Evolutionary conservation across 805 yeast species (phyloP).

Genomic region (Komagataella ulmi): DNA sequence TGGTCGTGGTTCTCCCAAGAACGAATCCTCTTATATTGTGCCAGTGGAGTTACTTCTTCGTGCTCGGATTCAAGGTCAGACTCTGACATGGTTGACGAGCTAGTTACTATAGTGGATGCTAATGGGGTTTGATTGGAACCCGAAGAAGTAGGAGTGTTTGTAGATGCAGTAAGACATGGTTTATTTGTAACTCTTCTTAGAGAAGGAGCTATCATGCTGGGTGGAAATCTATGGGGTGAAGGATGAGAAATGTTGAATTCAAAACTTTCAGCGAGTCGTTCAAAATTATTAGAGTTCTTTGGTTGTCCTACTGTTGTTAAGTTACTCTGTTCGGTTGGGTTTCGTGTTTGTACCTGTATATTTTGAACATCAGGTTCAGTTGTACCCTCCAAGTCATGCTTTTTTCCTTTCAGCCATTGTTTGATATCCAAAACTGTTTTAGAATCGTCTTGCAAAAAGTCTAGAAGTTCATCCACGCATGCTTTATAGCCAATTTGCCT

Average conservation of each 20-base stretch:
- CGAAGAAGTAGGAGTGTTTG: not conserved
- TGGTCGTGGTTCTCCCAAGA: not conserved
- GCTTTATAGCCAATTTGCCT: constrained; percentile 47
- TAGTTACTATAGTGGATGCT: not conserved
- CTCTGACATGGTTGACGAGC: not conserved
- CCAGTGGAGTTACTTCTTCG: not conserved
- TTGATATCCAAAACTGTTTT: constrained; percentile 24
- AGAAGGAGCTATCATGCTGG: constrained; percentile 5
- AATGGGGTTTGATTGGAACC: not conserved
- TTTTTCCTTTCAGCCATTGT: constrained; percentile 36
- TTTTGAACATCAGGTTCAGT: not conserved
- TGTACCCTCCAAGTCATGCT: constrained; percentile 22
- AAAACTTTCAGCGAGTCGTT: not conserved
- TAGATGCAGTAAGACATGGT: not conserved
- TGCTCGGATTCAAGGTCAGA: not conserved
- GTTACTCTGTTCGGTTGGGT: not conserved
- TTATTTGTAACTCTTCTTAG: not conserved
- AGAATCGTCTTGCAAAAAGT: constrained; percentile 22
- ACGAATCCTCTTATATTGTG: not conserved
- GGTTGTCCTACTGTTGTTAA: not conserved
- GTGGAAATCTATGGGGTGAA: constrained; percentile 5
- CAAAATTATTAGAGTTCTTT: not conserved
- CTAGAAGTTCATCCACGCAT: constrained; percentile 43
- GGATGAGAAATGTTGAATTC: constrained; percentile 3
- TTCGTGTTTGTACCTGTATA: not conserved